Conservation (phyloP, 2,329 filamentous ascomycete species). For the Diplodia seriata region DNA sequence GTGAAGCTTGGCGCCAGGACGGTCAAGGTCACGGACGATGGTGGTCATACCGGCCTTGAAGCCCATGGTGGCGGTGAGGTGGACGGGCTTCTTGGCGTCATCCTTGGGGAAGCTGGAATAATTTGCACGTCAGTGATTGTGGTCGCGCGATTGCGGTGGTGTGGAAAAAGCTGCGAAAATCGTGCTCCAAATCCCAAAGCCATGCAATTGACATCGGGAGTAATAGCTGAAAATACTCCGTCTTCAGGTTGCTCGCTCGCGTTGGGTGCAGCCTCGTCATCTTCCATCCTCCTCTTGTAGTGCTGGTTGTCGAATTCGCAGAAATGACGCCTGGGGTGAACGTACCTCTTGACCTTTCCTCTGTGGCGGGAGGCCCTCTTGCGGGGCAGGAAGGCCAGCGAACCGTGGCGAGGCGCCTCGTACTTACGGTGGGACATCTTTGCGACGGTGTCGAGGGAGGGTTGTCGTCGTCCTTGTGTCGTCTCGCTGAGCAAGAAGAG, state of each 20-base stretch:
- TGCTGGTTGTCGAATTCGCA: constrained; percentile 30
- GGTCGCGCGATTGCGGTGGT: neutral
- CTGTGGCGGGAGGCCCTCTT: constrained; percentile 95
- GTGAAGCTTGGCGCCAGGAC: constrained; percentile 98
- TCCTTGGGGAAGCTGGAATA: constrained; percentile 93
- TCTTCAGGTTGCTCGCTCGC: neutral
- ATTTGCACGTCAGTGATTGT: constrained; percentile 17
- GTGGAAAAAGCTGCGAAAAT: constrained; percentile 15
- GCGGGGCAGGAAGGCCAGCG: constrained; percentile 64
- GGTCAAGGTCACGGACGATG: constrained; percentile 98
- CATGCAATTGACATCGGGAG: constrained; percentile 1
- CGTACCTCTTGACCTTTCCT: constrained; percentile 98
- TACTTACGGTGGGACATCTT: constrained; percentile 69
- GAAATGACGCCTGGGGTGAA: constrained; percentile 39
- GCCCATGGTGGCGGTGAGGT: constrained; percentile 96
- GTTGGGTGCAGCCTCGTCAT: neutral
- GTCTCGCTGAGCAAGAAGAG: constrained; percentile 24
- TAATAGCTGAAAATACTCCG: neutral
- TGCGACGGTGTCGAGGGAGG: constrained; percentile 16
- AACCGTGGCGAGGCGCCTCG: constrained; percentile 92
- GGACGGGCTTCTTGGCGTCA: constrained; percentile 99
- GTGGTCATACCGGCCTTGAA: constrained; percentile 99
- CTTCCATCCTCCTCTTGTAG: constrained; percentile 1
- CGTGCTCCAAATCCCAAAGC: neutral
- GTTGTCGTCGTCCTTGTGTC: constrained; percentile 32